Percentiles rank a stretch among this genome's conserved stretches.
These are phyloP conservation scores for Dysphania ambrosioides DNA, from an alignment of 148 eudicot genomes.

Conservation along the genomic window DNA sequence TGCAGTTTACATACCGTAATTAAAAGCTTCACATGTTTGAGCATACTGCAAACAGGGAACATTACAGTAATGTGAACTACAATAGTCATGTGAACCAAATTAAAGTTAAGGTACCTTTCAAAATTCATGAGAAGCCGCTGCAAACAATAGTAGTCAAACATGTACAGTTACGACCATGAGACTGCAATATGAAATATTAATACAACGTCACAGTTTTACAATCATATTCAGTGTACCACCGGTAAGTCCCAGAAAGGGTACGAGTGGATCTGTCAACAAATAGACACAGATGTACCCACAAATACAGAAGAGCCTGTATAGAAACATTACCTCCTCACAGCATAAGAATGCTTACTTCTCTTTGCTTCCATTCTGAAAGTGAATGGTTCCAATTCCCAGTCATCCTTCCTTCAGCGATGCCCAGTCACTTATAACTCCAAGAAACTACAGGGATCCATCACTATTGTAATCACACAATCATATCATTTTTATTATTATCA, in stretches of 20 bases:
- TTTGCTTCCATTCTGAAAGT: neutral
- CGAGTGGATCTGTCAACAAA: neutral
- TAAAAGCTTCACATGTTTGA: neutral
- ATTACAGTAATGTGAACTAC: neutral
- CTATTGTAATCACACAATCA: slow-evolving; percentile 13
- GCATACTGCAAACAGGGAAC: neutral
- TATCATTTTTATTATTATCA: slow-evolving; percentile 13
- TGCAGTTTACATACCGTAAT: too few relatives aligned
- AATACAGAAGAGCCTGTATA: neutral
- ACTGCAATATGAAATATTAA: neutral
- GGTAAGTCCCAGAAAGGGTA: slow-evolving; percentile 8
- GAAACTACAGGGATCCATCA: slow-evolving; percentile 21
- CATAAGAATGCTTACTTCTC: neutral
- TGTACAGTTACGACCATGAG: neutral
- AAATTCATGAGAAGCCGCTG: neutral
- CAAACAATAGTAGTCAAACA: neutral
- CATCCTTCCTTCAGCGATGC: neutral
- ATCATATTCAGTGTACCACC: neutral
- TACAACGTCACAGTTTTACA: slow-evolving; percentile 11
- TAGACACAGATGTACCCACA: slow-evolving; percentile 9
- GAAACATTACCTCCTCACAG: slow-evolving; percentile 4
- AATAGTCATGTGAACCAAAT: too few relatives aligned
- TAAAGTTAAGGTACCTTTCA: neutral
- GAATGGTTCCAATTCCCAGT: neutral
- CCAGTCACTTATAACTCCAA: slow-evolving; percentile 2